Conservation (phyloP, 192 early-diverging fungal species). For the Coemansia sp. region DNA sequence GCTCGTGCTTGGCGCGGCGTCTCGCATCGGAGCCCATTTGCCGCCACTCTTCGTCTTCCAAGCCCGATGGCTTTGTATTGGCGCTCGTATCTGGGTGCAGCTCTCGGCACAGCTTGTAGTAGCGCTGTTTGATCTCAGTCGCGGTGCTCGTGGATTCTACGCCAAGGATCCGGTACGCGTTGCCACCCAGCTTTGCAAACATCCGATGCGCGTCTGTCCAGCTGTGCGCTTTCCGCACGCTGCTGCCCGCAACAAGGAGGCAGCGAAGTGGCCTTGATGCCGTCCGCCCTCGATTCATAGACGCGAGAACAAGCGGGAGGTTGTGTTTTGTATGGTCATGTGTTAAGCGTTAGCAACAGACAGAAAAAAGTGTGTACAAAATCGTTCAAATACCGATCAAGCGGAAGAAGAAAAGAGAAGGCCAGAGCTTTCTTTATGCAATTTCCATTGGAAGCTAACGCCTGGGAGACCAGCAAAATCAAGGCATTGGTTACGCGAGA, state of each 20-base stretch:
- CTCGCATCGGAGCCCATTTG: constrained; percentile 10
- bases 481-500: no score
- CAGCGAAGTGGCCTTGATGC: not conserved
- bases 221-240: constrained; percentile 8
- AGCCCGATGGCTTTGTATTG: constrained; percentile 4
- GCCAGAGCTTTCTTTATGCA: no score
- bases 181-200: constrained; percentile 17
- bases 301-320: not conserved
- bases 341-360: no score
- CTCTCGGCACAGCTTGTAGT: constrained; percentile 44
- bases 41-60: constrained; percentile 13
- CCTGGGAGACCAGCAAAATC: no score
- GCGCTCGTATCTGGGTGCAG: constrained; percentile 33
- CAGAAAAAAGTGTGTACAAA: no score
- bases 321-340: no score
- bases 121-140: constrained; percentile 34
- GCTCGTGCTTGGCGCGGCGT: constrained; percentile 17
- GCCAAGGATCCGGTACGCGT: constrained; percentile 34
- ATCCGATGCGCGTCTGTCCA: constrained; percentile 14
- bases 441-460: no score
- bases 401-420: no score
- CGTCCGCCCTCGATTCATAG: not conserved
- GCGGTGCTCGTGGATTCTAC: constrained; percentile 8
- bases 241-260: not conserved
- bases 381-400: no score